Percentiles rank a stretch among this genome's conserved stretches.
These are phyloP conservation scores for Verticillium albo-atrum DNA, from an alignment of 2,329 filamentous ascomycete genomes.

Conservation along the genomic window DNA sequence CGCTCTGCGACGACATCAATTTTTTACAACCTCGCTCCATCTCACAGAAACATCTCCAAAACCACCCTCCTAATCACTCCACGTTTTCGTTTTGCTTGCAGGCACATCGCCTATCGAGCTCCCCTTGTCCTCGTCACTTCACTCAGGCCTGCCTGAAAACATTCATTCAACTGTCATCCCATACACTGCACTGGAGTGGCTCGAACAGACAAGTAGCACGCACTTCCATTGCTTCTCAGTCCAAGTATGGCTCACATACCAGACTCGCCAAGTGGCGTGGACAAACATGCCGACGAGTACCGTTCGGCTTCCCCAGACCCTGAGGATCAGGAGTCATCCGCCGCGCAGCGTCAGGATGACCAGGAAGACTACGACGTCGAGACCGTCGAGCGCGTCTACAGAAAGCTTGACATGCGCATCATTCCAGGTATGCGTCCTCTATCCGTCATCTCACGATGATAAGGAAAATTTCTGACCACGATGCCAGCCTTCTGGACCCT, in stretches of 20 bases:
- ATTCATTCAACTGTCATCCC: not conserved
- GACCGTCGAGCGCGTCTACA: slow-evolving; percentile 52
- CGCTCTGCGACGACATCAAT: slow-evolving; percentile 1
- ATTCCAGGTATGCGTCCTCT: slow-evolving; percentile 44
- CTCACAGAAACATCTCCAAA: not conserved
- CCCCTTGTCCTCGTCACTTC: not conserved
- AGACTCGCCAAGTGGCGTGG: slow-evolving; percentile 24
- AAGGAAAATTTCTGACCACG: not conserved
- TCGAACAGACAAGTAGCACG: slow-evolving; percentile 44
- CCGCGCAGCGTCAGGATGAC: slow-evolving; percentile 11
- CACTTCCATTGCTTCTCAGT: slow-evolving; percentile 47
- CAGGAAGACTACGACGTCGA: slow-evolving; percentile 41
- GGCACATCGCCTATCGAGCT: not conserved
- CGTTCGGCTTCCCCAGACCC: slow-evolving; percentile 3
- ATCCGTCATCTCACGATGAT: not conserved
- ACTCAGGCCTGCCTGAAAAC: not conserved
- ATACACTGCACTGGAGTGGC: slow-evolving; percentile 5
- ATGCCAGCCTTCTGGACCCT: slow-evolving; percentile 73
- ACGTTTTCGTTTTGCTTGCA: not conserved
- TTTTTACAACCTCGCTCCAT: not conserved
- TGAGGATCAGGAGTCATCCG: slow-evolving; percentile 11
- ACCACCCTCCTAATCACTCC: not conserved
- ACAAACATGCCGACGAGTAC: slow-evolving; percentile 18
- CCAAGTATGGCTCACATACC: slow-evolving; percentile 39
- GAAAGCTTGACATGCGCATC: slow-evolving; percentile 54